Base-by-base conservation (phyloP, 257 asterid genomes). In the Eucommia ulmoides region DNA sequence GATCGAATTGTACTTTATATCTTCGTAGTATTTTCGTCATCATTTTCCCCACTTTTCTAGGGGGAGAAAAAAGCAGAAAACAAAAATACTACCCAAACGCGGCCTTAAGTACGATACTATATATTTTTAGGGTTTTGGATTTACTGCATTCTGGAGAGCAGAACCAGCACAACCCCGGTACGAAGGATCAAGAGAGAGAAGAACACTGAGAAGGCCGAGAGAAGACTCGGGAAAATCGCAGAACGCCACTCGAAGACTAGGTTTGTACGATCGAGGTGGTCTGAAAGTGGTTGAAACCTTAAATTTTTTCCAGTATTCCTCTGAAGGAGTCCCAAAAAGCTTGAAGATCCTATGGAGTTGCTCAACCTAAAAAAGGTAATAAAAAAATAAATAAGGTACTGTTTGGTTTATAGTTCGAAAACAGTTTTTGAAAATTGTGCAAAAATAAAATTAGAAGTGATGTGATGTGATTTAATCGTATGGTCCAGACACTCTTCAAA, bases 321-420 rank as follows among this genome's bases (percentile, higher is more conserved):
- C 84, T 18, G 91, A 11, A 45, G 91, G 95, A 2, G 93, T 74
- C n/a, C 95, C 95, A 49, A 93, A 85, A 0, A 85, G 81, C 70
- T 75, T 79, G 78, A 82, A 84, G 19, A 84, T 82, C 68, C 56
- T 68, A 57, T 82, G 93, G 11, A 82, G 63, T 73, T 86, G 96
- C 64, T 86, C 96, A 26, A 83, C 85, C 96, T 86, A 52, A 14
- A 46, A 10, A 8, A 1, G 42, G 22, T 18, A 38, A 20, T 41
- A 24, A 26, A 26, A 26, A 26, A 6, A 26, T 26, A 26, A 26
- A 26, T 26, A 26, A 12, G 38, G 38, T 26, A 26, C n/a, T n/a
- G n/a, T n/a, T n/a, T n/a, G n/a, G n/a, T n/a, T n/a, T n/a, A n/a
- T n/a, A n/a, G n/a, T n/a, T n/a, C n/a, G n/a, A n/a, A n/a, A n/a